A percentile compares a stretch with the other conserved stretches of the same genome.
phyloP scores from a whole-genome alignment of 2,329 filamentous ascomycete genomes.

The Exophiala xenobiotica region DNA sequence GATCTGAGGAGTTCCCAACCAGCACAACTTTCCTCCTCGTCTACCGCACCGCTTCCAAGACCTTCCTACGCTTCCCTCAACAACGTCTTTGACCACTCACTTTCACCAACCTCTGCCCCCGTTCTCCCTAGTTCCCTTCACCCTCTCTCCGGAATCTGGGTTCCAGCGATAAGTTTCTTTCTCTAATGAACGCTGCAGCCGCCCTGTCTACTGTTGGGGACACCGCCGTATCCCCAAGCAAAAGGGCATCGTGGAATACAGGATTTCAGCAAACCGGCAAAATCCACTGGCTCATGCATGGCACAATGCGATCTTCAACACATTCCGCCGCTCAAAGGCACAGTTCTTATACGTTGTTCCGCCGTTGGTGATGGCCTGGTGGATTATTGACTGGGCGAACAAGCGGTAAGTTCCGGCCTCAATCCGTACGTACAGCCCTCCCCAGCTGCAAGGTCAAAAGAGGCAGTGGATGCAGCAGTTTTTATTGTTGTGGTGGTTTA shows the following conservation, averaged over 20 bases:
- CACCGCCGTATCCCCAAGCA: slow-evolving; percentile 45
- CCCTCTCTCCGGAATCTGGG: too few relatives aligned
- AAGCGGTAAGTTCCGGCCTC: background rate
- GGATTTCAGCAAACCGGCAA: slow-evolving; percentile 82
- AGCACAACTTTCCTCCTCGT: background rate
- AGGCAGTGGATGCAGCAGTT: too few relatives aligned
- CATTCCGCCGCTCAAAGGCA: slow-evolving; percentile 76
- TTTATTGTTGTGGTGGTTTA: too few relatives aligned
- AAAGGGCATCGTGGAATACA: slow-evolving; percentile 66
- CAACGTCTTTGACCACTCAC: background rate
- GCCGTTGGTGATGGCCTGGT: slow-evolving; percentile 75
- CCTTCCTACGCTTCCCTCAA: background rate
- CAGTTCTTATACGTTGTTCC: slow-evolving; percentile 89
- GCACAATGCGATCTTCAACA: slow-evolving; percentile 91
- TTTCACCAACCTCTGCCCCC: background rate
- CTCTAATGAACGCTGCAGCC: too few relatives aligned
- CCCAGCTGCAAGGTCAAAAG: too few relatives aligned
- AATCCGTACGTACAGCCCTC: background rate
- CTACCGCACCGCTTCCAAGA: background rate
- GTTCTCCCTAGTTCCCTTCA: background rate
- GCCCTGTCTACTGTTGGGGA: slow-evolving; percentile 21
- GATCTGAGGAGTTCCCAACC: too few relatives aligned
- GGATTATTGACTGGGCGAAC: slow-evolving; percentile 78
- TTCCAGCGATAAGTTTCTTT: too few relatives aligned
- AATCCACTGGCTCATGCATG: slow-evolving; percentile 75